A percentile compares a stretch with the other conserved stretches of the same genome.
These are phyloP conservation scores for Neurospora sp. DNA, from an alignment of 495 filamentous ascomycete species.

Conservation along the genomic window DNA sequence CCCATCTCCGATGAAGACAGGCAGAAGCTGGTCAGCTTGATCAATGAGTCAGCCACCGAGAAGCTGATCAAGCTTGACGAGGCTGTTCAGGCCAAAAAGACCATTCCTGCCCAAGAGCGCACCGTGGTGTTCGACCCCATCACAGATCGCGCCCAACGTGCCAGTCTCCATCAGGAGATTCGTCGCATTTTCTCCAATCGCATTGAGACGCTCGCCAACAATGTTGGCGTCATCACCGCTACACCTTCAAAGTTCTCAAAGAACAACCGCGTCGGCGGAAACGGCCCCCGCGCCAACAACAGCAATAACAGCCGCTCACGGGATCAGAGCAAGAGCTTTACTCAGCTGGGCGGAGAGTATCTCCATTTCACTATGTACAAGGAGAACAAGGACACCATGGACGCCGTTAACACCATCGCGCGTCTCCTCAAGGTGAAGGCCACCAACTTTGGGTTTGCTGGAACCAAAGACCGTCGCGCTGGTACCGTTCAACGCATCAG, in stretches of 20 bases:
- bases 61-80: constrained; percentile 24
- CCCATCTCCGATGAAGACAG: constrained; percentile 14
- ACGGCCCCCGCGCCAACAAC: constrained; percentile 10
- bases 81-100: constrained; percentile 18
- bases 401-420: constrained; percentile 64
- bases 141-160: constrained; percentile 28
- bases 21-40: constrained; percentile 11
- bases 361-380: constrained; percentile 94
- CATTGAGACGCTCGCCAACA: constrained; percentile 20
- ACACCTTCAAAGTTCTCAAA: constrained; percentile 16
- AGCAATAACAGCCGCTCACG: constrained; percentile 16
- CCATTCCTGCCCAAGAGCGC: constrained; percentile 9
- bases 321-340: constrained; percentile 12
- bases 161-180: constrained; percentile 32
- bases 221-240: constrained; percentile 24
- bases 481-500: constrained; percentile 81
- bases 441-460: constrained; percentile 71
- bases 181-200: constrained; percentile 31
- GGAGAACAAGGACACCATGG: constrained; percentile 98
- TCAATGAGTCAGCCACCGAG: constrained; percentile 21
- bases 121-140: constrained; percentile 22
- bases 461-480: constrained; percentile 87
- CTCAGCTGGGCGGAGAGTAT: constrained; percentile 56
- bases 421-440: constrained; percentile 56
- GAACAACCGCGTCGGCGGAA: constrained; percentile 21